phyloP scores from a whole-genome alignment of 1,284 basidiomycete species.

The Ceratobasidium sp. region DNA sequence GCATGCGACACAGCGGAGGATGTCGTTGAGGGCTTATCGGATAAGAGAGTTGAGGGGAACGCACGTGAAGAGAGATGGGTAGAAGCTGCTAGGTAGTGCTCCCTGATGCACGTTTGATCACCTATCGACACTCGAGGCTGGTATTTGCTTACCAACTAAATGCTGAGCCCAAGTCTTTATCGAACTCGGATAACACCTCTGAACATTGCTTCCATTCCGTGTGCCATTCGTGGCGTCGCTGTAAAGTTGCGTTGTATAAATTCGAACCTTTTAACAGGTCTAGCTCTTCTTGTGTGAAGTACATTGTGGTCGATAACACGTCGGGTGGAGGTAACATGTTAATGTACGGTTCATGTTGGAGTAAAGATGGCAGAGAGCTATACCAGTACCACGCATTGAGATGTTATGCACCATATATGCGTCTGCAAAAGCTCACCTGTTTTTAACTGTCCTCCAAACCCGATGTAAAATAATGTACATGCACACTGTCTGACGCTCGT shows the following conservation, averaged over 20 bases:
- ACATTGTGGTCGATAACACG: conserved; percentile 74
- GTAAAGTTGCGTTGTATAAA: conserved; percentile 71
- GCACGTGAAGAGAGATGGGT: conserved; percentile 86
- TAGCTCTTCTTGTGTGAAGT: conserved; percentile 69
- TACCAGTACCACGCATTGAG: conserved; percentile 5
- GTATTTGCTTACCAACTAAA: conserved; percentile 68
- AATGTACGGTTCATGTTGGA: conserved; percentile 69
- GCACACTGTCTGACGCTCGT: conserved; percentile 73
- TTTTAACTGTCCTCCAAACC: conserved; percentile 50
- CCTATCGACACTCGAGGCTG: neutral
- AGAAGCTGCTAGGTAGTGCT: conserved; percentile 68
- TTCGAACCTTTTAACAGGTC: conserved; percentile 76
- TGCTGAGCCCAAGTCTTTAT: conserved; percentile 55
- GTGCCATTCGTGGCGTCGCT: conserved; percentile 65
- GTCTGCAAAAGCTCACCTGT: conserved; percentile 45
- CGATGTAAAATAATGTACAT: conserved; percentile 76
- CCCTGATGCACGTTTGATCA: conserved; percentile 57
- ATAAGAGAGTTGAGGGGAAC: conserved; percentile 83
- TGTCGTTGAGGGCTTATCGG: conserved; percentile 59
- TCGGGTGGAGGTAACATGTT: conserved; percentile 64
- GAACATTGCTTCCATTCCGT: conserved; percentile 64
- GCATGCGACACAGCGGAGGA: conserved; percentile 61
- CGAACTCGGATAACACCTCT: conserved; percentile 50
- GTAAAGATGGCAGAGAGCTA: conserved; percentile 43
- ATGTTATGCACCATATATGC: neutral